Conservation (phyloP, 1,284 basidiomycete species). For the Fistulinella cinereoalba region DNA sequence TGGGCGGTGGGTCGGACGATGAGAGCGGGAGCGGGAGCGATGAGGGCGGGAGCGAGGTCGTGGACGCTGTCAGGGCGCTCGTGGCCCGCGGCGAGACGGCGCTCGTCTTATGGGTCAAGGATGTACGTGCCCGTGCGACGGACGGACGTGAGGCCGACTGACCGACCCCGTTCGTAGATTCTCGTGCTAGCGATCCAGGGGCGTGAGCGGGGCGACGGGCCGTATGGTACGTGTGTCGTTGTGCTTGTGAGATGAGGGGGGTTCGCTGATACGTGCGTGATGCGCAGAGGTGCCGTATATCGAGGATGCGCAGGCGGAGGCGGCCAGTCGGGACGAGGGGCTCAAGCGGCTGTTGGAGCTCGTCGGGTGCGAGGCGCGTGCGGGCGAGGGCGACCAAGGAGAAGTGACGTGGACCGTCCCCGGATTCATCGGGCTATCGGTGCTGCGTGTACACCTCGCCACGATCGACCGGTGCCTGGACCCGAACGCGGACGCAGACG, state of each 20-base stretch:
- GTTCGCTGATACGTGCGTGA: too few relatives aligned
- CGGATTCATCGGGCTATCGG: conserved; percentile 56
- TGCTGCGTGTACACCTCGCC: conserved; percentile 60
- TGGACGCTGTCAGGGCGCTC: conserved; percentile 71
- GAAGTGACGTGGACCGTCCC: conserved; percentile 83
- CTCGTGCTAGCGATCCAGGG: conserved; percentile 63
- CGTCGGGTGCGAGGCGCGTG: conserved; percentile 62
- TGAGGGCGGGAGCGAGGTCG: too few relatives aligned
- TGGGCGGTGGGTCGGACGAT: too few relatives aligned
- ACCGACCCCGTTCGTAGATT: too few relatives aligned
- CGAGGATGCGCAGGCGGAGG: conserved; percentile 69
- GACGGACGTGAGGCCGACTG: too few relatives aligned
- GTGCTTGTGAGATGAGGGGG: too few relatives aligned
- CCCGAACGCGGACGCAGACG: conserved; percentile 58
- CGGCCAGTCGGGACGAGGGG: conserved; percentile 71
- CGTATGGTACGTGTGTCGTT: conserved; percentile 67
- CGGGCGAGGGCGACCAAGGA: too few relatives aligned
- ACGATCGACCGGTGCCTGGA: conserved; percentile 77
- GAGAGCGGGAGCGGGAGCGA: too few relatives aligned
- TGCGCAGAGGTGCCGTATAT: conserved; percentile 70
- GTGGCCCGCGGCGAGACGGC: conserved; percentile 61
- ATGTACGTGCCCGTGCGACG: conserved; percentile 54
- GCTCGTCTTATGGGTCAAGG: conserved; percentile 77
- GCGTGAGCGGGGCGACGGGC: conserved; percentile 60
- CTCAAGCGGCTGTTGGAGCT: conserved; percentile 82